Base-by-base conservation (phyloP, 257 asterid species). In the Scutellaria baicalensis region DNA sequence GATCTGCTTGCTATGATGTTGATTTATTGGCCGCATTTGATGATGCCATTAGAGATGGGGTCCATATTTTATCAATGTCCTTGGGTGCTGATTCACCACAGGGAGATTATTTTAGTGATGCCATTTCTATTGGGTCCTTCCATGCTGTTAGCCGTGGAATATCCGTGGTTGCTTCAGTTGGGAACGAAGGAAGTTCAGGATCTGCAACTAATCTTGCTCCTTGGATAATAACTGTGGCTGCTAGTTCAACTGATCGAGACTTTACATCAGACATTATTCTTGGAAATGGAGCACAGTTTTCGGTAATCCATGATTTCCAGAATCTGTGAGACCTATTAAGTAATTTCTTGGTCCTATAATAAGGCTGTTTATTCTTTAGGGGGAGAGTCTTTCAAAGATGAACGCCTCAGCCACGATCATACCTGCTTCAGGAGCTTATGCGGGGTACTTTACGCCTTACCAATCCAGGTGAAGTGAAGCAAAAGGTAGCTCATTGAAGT, bases 381-480 rank as follows among this genome's bases (percentile, higher is more conserved):
- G 97, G 38, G 97, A 84, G 75, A 88, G 94, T 77, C 51, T 77
- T 16, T 51, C 69, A 14, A 80, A 75, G 67, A 87, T 85, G 88
- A 80, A 83, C 3, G 57, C 73, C 48, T 61, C 87, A 0, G 75
- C 92, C 59, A 64, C 55, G 48, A 84, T 87, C 74, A 87, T 93
- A 59, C 76, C 93, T 20, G 97, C 97, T 45, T 81, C 97, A 48
- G 87, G 85, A 78, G 96, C 97, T 54, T 69, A 80, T 79, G 90
- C 79, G 8, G 98, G 98, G 71, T 88, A 87, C 79, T 93, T 93
- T 82, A 93, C 98, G 69, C 95, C 98, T 39, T 88, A 90, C 79
- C 98, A 93, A 88, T 90, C 97, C 96, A 93, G 98, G 97, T 93
- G 97, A 90, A 90, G 97, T 93, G 97, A 90, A 90, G 88, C 80